Evolutionary conservation across 2,329 filamentous ascomycete genomes (phyloP), one percentile per base, ranked within the genome.

Genomic region (Talaromyces pinophilus): DNA sequence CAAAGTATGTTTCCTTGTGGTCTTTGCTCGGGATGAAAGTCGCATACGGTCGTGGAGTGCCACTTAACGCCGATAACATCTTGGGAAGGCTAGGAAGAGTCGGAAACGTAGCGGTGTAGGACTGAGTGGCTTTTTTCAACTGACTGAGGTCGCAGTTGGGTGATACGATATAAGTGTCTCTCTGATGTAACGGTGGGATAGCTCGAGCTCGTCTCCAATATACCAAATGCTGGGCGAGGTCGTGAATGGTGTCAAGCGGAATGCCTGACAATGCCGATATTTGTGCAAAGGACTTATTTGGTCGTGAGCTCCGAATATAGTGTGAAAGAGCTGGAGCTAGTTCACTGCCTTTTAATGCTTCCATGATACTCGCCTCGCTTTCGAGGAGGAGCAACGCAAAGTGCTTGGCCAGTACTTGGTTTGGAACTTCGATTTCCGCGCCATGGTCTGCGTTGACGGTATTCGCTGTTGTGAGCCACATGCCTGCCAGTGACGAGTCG

Each of bases 121-220:
- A 85, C 1, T 86, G 82, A 6, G 88, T 87, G 13, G 92, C 92
- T 33, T 85, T 81, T 25, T 88, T 84, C 0, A 98, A 84, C 57
- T 88, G 87, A 62, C 85, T 82, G 72, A 93, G 86, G 72, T 97
- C 90, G 68, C 92, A 93, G 75, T 96, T 96, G 0, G 94, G 93
- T 1, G 92, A 96, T 33, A 97, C 87, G 40, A 98, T 90, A 77
- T 98, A 99, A 11, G 90, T 90, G 75, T 98, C 93, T 59, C 93
- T 87, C 52, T 91, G 90, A 74, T 97, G 93, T 5, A 99, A 86
- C 0, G 95, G 95, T 4, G 92, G 91, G 48, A 98, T 94, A 17
- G 94, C 90, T 67, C 96, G 91, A 57, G 94, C 95, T 66, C 93
- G 90, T 28, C 95, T 89, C 93, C 94, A 98, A 80, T 96, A 96